Conservation (phyloP, 2,329 filamentous ascomycete genomes). For the Phaeosphaeriaceae sp. region DNA sequence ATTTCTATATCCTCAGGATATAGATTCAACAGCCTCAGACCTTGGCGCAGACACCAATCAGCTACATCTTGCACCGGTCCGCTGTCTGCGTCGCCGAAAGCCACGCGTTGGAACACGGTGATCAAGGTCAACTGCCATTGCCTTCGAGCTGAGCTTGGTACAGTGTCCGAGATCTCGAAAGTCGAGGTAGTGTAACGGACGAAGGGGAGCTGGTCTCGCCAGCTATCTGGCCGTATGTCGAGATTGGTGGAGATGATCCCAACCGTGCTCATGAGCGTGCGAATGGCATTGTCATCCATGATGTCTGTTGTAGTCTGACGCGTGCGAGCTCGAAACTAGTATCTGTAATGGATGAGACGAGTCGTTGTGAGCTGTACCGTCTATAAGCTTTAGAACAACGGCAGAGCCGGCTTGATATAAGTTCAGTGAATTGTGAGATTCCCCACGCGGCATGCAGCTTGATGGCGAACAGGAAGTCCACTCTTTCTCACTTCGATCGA, state of each 20-base stretch:
- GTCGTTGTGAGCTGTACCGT: too few relatives aligned
- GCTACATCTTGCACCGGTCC: constrained; percentile 56
- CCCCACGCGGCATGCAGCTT: background rate
- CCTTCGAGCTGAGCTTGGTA: constrained; percentile 17
- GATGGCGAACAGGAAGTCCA: background rate
- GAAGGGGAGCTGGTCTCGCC: constrained; percentile 31
- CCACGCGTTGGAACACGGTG: constrained; percentile 57
- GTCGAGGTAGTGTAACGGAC: constrained; percentile 25
- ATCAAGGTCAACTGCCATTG: constrained; percentile 42
- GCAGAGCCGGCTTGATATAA: background rate
- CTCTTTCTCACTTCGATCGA: background rate
- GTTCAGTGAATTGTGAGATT: background rate
- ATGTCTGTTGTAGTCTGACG: background rate
- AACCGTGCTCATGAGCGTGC: constrained; percentile 33
- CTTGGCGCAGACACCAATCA: constrained; percentile 58
- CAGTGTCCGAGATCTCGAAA: constrained; percentile 24
- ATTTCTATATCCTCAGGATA: constrained; percentile 54
- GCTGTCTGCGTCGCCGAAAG: constrained; percentile 57
- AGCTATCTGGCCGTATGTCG: constrained; percentile 38
- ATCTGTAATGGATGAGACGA: background rate
- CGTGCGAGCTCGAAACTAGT: background rate
- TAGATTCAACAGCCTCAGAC: constrained; percentile 54
- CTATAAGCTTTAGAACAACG: background rate
- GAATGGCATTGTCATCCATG: constrained; percentile 23
- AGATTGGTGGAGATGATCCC: constrained; percentile 44